Base-by-base conservation (phyloP, 257 asterid genomes). In the Lycium barbarum region DNA sequence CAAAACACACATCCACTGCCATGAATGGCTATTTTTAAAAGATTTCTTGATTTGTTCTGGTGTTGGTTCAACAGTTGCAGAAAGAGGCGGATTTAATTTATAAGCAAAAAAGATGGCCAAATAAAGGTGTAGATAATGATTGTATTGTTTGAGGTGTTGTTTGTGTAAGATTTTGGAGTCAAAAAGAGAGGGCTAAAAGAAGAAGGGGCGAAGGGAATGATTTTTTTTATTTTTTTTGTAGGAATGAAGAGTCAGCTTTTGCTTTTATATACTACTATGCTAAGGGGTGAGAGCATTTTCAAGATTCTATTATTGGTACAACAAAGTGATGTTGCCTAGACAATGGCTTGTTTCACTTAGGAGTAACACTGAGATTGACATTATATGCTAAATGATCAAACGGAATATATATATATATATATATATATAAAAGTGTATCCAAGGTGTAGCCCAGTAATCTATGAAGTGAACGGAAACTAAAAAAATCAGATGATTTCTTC, bases 1-100 rank as follows among this genome's bases (percentile, higher is more conserved):
- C 97, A 6, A 92, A 89, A 86, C 93, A 92, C 0, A 93, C 91
- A 87, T 93, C 98, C 1, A 91, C 92, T 33, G 97, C 98, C 98
- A 95, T 92, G 51, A 51, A 7, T 47, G 66, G 57, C 20, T 65
- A 55, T 47, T 49, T 40, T 3, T 59, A 20, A 61, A 40, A 35
- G 49, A 20, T 17, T 74, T 47, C 33, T 38, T 49, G 61, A 49
- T 49, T 65, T 58, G 67, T 18, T 20, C 26, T 40, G 38, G 54
- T 35, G 79, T 67, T 18, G 74, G 18, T 38, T 58, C 83, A 26
- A 49, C 36, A 81, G 68, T 61, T 49, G 38, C 8, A 81, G 38
- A 36, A 79, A 26, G 55, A 84, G 20, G 81, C 70, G 3, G 1
- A 15, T 72, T 18, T 72, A 76, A 76, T 51, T 76, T 76, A 76